Percentiles rank a stretch among this genome's conserved stretches.
These are phyloP conservation scores for Aureobasidium vineae DNA, from an alignment of 2,329 filamentous ascomycete genomes.

Conservation along the genomic window DNA sequence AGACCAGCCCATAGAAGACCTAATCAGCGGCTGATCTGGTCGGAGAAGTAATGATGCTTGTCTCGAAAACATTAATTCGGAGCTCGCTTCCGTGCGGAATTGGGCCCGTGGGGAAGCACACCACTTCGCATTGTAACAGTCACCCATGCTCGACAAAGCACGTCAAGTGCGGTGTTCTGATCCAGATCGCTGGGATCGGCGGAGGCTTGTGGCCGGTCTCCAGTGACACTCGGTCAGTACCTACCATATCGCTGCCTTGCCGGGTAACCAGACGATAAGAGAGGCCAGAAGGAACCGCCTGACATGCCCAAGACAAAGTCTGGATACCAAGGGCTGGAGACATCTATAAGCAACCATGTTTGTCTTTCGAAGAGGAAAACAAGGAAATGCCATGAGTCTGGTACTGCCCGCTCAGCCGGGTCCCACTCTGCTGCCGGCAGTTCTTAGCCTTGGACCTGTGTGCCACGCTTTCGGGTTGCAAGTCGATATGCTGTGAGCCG, in stretches of 20 bases:
- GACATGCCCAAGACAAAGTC: not conserved
- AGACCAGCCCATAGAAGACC: too few species aligned
- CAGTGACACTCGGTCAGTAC: not conserved
- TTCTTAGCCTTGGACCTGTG: conserved; percentile 7
- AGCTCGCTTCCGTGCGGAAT: conserved; percentile 1
- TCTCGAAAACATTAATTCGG: not conserved
- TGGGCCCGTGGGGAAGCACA: not conserved
- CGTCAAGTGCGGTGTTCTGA: not conserved
- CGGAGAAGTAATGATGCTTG: not conserved
- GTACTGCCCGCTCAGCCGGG: conserved; percentile 10
- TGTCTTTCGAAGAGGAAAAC: not conserved
- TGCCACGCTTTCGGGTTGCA: conserved; percentile 22
- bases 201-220: not conserved
- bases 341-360: not conserved
- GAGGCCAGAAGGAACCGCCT: not conserved
- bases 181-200: conserved; percentile 6
- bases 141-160: conserved; percentile 11
- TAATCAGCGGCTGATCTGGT: not conserved
- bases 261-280: not conserved
- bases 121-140: conserved; percentile 1
- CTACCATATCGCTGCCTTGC: not conserved
- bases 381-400: conserved; percentile 15
- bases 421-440: conserved; percentile 18
- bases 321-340: not conserved
- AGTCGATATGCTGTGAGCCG: conserved; percentile 22